phyloP scores from a whole-genome alignment of 345 rosid genomes.

The Noccaea bulbosa region DNA sequence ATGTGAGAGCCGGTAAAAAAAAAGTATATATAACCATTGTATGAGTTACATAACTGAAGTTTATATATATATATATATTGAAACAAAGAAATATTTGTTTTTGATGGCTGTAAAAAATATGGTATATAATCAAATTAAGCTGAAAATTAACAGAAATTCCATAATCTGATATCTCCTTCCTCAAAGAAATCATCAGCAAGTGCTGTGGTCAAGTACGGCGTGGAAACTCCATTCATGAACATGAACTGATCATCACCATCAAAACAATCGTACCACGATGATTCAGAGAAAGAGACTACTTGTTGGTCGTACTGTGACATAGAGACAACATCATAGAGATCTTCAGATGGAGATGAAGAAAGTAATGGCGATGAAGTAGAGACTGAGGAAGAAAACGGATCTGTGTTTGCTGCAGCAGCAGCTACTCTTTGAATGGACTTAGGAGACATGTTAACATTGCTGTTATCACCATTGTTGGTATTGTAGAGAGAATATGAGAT shows the following conservation, averaged over 20 bases:
- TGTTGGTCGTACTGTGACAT: slow-evolving; percentile 46
- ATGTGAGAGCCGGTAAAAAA: slow-evolving; percentile 8
- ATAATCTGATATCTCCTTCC: slow-evolving; percentile 72
- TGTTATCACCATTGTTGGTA: slow-evolving; percentile 29
- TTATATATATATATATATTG: slow-evolving; percentile 9
- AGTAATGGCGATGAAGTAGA: slow-evolving; percentile 52
- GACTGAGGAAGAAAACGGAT: slow-evolving; percentile 42
- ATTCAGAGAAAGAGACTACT: slow-evolving; percentile 47
- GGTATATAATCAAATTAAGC: background rate
- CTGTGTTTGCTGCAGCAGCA: slow-evolving; percentile 39
- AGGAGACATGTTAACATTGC: slow-evolving; percentile 42
- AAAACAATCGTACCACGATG: slow-evolving; percentile 57
- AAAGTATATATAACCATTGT: slow-evolving; percentile 12
- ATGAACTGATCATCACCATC: slow-evolving; percentile 63
- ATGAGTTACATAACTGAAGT: slow-evolving; percentile 36
- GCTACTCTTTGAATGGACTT: slow-evolving; percentile 48
- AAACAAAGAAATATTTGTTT: slow-evolving; percentile 18
- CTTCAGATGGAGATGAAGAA: slow-evolving; percentile 50
- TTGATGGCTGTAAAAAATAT: slow-evolving; percentile 22
- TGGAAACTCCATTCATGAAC: slow-evolving; percentile 46
- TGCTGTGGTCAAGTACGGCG: slow-evolving; percentile 45
- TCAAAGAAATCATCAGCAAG: slow-evolving; percentile 60
- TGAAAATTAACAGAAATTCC: slow-evolving; percentile 73
- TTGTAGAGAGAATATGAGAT: slow-evolving; percentile 49
- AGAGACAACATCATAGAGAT: slow-evolving; percentile 53